These are phyloP conservation scores for Nelumbo lutea DNA, from an alignment of 164 flowering plant genomes.

Conservation along the genomic window DNA sequence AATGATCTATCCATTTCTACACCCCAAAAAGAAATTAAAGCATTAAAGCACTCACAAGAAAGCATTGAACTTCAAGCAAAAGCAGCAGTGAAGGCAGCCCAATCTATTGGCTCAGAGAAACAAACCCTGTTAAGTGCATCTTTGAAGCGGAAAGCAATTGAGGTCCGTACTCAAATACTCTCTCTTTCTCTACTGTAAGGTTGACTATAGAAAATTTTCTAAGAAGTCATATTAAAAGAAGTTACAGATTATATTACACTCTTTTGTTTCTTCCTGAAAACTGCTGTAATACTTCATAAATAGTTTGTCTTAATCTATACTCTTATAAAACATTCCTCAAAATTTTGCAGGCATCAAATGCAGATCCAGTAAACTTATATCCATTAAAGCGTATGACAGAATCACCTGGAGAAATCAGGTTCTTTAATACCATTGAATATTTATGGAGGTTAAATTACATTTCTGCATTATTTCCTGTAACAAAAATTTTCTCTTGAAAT, in stretches of 20 bases:
- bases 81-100: slow-evolving; percentile 17
- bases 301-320: background rate
- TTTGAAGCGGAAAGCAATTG: slow-evolving; percentile 57
- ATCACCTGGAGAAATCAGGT: slow-evolving; percentile 57
- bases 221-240: background rate
- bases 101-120: slow-evolving; percentile 23
- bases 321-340: slow-evolving; percentile 3
- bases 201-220: background rate
- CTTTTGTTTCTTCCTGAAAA: background rate
- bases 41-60: slow-evolving; percentile 17
- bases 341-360: slow-evolving; percentile 38
- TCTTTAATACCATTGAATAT: background rate
- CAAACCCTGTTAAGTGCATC: slow-evolving; percentile 27
- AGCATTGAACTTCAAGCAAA: slow-evolving; percentile 12
- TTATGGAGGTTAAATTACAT: background rate
- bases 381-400: slow-evolving; percentile 47
- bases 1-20: slow-evolving; percentile 19
- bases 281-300: background rate
- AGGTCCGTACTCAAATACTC: slow-evolving; percentile 32
- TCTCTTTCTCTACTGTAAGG: background rate
- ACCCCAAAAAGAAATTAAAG: slow-evolving; percentile 21
- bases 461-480: background rate
- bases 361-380: slow-evolving; percentile 22
- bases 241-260: background rate
- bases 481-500: slow-evolving; percentile 8